Evolutionary conservation across 2,329 filamentous ascomycete genomes (phyloP), one percentile per base, ranked within the genome.

Genomic region (Neofusicoccum laricinum): DNA sequence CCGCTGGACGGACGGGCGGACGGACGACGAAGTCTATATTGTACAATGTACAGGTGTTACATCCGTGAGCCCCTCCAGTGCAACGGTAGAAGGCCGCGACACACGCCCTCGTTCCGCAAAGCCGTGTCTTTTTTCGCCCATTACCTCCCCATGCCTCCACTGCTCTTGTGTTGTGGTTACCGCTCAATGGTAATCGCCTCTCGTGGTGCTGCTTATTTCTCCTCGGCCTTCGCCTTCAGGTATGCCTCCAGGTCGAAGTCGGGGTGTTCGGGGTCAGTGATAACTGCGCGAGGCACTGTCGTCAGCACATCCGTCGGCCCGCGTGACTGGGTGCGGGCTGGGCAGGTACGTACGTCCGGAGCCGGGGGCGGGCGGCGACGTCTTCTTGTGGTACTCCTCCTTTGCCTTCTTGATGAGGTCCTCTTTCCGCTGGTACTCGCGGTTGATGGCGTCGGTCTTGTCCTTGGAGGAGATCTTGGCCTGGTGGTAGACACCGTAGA

Each of bases 401-500:
- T 96, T 97, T 70, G 95, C 95, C 81, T 97, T 86, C 74, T 90
- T 83, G 84, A 99, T 98, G 84, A 98, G 85, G 72, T 88, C 87
- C 81, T 93, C 86, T 86, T 98, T 96, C 82, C 92, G 90, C 77
- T 93, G 85, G 79, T 94, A 98, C 79, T 97, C 92, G 76, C 88
- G 87, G 80, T 96, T 83, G 73, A 87, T 85, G 72, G 89, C 86
- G 71, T 88, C 84, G 67, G 85, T 81, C 81, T 88, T 90, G 75
- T 93, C 88, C 73, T 86, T 80, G 64, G 90, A 80, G 71, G 82
- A 89, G 79, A 99, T 90, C 68, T 87, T 86, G 76, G 90, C 85
- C 84, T 99, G 95, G 84, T 97, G 94, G 81, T 89, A 91, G 84
- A 97, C 88, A 79, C 95, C 95, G 84, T 99, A 99, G 82, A 97